These are phyloP conservation scores for Ophiobolus disseminans DNA, from an alignment of 2,329 filamentous ascomycete species.

Conservation along the genomic window DNA sequence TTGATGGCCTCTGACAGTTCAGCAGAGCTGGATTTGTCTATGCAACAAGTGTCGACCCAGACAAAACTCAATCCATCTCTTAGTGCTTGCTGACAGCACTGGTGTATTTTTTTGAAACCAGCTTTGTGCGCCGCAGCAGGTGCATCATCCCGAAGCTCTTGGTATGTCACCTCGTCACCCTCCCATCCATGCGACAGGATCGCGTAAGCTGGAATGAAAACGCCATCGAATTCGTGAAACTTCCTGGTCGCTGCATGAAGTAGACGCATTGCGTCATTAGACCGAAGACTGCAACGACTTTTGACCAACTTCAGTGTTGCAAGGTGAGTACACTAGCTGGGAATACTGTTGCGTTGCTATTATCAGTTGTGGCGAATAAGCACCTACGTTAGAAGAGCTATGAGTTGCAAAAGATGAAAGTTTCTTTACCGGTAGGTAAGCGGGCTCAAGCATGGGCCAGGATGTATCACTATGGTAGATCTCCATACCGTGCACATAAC, in stretches of 20 bases:
- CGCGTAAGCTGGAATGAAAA: constrained; percentile 2
- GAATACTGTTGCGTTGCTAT: no score
- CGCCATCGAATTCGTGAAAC: background rate
- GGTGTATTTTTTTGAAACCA: background rate
- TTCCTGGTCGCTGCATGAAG: background rate
- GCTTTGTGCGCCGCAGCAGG: background rate
- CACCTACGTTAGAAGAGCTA: no score
- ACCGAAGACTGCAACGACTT: no score
- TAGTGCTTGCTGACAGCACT: background rate
- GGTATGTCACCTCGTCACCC: background rate
- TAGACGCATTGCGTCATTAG: background rate
- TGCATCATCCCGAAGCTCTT: background rate
- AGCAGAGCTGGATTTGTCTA: background rate
- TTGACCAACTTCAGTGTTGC: no score
- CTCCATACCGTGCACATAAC: no score
- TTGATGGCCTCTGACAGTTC: constrained; percentile 6
- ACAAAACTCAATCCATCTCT: background rate
- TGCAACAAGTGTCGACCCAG: constrained; percentile 8
- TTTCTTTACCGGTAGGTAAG: no score
- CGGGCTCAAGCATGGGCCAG: no score
- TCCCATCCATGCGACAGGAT: constrained; percentile 7
- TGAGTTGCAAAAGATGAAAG: no score
- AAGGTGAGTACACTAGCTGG: no score
- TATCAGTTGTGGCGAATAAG: no score
- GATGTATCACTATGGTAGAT: no score